These are phyloP conservation scores for Tolypocladium endophyticum DNA, from an alignment of 2,329 filamentous ascomycete species.

Conservation along the genomic window DNA sequence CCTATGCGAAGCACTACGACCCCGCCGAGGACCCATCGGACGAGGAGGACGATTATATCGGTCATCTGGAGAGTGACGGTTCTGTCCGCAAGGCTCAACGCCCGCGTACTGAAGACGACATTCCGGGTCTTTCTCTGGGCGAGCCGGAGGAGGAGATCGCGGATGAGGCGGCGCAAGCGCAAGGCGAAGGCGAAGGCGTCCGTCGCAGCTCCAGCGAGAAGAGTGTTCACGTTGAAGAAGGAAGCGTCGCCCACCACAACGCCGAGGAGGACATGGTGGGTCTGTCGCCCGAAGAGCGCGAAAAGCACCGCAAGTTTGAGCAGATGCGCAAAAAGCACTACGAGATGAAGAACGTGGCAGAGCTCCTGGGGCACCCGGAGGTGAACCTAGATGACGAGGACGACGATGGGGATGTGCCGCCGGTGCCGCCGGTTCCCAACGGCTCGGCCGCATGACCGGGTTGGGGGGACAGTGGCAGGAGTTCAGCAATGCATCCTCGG, in stretches of 20 bases:
- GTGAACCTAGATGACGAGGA: conserved; percentile 51
- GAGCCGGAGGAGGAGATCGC: conserved; percentile 73
- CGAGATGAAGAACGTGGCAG: conserved; percentile 93
- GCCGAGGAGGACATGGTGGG: conserved; percentile 44
- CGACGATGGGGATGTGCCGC: conserved; percentile 20
- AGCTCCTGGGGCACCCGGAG: conserved; percentile 69
- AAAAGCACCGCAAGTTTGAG: conserved; percentile 91
- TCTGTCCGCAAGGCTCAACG: conserved; percentile 19
- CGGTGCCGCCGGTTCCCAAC: conserved; percentile 35
- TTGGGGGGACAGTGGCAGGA: neutral
- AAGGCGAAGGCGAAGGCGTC: conserved; percentile 10
- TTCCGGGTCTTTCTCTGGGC: conserved; percentile 82
- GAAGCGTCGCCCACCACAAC: conserved; percentile 48
- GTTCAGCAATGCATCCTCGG: neutral
- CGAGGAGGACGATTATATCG: conserved; percentile 40
- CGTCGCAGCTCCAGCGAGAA: conserved; percentile 40
- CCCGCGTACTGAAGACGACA: conserved; percentile 55
- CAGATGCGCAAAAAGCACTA: conserved; percentile 91
- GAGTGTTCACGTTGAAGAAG: conserved; percentile 70
- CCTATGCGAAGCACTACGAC: conserved; percentile 87
- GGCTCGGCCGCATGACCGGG: conserved; percentile 11
- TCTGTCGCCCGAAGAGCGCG: conserved; percentile 60
- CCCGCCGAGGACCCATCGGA: conserved; percentile 79
- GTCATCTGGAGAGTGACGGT: conserved; percentile 14
- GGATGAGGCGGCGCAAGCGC: conserved; percentile 17